Conservation (phyloP, 2,329 filamentous ascomycete species). For the Leptographium lundbergii region DNA sequence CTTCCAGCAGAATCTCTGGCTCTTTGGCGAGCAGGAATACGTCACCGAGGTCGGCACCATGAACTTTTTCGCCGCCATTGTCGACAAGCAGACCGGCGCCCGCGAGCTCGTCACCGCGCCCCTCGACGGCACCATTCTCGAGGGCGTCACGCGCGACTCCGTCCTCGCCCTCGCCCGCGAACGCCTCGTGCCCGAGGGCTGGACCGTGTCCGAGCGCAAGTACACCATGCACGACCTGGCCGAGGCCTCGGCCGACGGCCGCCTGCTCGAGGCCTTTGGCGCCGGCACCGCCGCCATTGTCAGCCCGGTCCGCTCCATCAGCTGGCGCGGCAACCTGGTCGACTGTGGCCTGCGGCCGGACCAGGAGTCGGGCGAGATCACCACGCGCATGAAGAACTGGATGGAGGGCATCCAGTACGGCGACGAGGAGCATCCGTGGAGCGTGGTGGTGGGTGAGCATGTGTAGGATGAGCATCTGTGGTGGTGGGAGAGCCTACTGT, state of each 20-base stretch:
- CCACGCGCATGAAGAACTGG: constrained; percentile 85
- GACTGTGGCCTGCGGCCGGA: constrained; percentile 69
- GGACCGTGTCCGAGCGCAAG: constrained; percentile 79
- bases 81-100: constrained; percentile 75
- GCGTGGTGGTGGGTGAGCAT: constrained; percentile 23
- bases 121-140: constrained; percentile 89
- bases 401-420: constrained; percentile 94
- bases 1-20: constrained; percentile 96
- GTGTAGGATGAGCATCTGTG: too few species aligned
- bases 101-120: constrained; percentile 93
- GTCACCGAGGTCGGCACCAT: constrained; percentile 97
- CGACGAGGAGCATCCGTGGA: constrained; percentile 86
- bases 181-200: constrained; percentile 71
- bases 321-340: constrained; percentile 72
- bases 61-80: constrained; percentile 88
- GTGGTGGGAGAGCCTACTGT: too few species aligned
- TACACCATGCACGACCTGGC: constrained; percentile 80
- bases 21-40: constrained; percentile 91
- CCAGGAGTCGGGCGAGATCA: constrained; percentile 80
- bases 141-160: constrained; percentile 88
- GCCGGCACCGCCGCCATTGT: constrained; percentile 91
- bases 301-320: constrained; percentile 76
- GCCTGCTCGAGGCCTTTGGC: constrained; percentile 87
- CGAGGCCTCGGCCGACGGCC: constrained; percentile 70
- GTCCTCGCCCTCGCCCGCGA: constrained; percentile 79